Conservation (phyloP, 306 rosid species). For the Rosa rugosa region DNA sequence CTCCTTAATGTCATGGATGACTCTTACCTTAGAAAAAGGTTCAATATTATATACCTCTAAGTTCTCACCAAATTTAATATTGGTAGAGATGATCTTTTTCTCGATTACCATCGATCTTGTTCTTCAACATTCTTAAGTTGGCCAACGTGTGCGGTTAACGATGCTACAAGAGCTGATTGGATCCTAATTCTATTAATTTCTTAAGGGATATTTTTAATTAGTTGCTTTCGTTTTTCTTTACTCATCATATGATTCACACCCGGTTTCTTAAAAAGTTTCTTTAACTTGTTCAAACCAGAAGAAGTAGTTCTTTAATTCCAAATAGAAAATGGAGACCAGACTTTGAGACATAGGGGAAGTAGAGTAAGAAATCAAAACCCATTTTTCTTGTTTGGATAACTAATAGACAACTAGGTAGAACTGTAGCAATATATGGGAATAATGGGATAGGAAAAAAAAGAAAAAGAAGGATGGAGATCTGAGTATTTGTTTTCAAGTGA, state of each 20-base stretch:
- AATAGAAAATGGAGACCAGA: neutral
- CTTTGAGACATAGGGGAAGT: neutral
- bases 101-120: neutral
- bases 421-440: too few relatives aligned
- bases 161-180: neutral
- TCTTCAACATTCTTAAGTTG: constrained; percentile 8
- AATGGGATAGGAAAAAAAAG: too few relatives aligned
- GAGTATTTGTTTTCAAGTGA: neutral
- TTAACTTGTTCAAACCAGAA: neutral
- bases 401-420: neutral
- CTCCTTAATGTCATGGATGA: constrained; percentile 48
- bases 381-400: neutral
- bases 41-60: constrained; percentile 12
- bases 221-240: neutral
- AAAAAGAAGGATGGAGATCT: too few relatives aligned
- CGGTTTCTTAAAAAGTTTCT: neutral
- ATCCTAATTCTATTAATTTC: neutral
- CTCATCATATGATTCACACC: neutral
- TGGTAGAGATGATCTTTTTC: neutral
- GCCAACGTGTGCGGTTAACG: neutral
- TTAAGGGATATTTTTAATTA: neutral
- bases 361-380: neutral
- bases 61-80: neutral
- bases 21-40: constrained; percentile 31
- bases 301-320: neutral